These are phyloP conservation scores for Harringtonia aguacate DNA, from an alignment of 2,329 filamentous ascomycete genomes.

Conservation along the genomic window DNA sequence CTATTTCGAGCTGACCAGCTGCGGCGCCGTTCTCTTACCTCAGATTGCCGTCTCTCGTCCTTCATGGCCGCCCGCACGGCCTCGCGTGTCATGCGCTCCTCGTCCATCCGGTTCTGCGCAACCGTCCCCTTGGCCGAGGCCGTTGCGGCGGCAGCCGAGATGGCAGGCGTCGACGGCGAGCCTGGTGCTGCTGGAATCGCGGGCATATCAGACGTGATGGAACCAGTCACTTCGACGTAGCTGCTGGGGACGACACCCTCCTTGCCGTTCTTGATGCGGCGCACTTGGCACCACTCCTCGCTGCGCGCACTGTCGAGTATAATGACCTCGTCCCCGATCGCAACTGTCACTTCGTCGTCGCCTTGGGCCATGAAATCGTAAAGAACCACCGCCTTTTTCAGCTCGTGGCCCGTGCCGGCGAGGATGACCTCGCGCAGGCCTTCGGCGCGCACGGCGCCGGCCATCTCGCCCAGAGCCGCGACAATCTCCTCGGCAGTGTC, in stretches of 20 bases:
- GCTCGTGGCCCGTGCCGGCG: constrained; percentile 57
- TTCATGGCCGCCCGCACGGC: constrained; percentile 51
- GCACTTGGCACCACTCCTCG: constrained; percentile 97
- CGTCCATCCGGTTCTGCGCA: constrained; percentile 69
- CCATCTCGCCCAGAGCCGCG: constrained; percentile 73
- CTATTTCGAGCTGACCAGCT: constrained; percentile 60
- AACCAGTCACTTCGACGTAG: constrained; percentile 82
- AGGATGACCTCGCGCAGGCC: constrained; percentile 76
- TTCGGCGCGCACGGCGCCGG: constrained; percentile 75
- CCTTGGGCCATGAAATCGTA: constrained; percentile 97
- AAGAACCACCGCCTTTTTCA: constrained; percentile 76
- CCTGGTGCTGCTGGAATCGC: too few relatives aligned
- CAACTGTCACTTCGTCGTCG: constrained; percentile 91
- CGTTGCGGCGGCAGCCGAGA: constrained; percentile 38
- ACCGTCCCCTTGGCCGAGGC: constrained; percentile 51
- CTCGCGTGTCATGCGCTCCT: constrained; percentile 74
- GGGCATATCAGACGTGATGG: constrained; percentile 28
- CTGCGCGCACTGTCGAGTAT: constrained; percentile 84
- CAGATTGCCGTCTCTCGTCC: constrained; percentile 46
- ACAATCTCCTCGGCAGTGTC: constrained; percentile 95
- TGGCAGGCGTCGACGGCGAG: constrained; percentile 21
- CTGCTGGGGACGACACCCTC: constrained; percentile 95
- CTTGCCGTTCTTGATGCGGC: constrained; percentile 79
- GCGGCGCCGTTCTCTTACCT: constrained; percentile 74
- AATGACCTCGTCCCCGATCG: constrained; percentile 79